These are phyloP conservation scores for Suhomyces xylopsoci DNA, from an alignment of 805 yeast genomes.

Conservation along the genomic window DNA sequence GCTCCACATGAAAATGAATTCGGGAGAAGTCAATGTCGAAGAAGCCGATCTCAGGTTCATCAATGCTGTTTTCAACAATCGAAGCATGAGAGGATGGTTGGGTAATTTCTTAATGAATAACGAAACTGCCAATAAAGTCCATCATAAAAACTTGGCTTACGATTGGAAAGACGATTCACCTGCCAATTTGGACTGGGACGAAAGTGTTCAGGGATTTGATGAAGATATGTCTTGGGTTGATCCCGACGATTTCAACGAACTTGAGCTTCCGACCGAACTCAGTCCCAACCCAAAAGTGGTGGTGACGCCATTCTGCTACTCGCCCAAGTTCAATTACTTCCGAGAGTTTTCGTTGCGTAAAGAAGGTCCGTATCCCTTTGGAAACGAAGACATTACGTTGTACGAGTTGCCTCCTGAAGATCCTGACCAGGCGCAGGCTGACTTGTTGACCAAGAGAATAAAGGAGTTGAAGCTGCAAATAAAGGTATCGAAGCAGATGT, in stretches of 20 bases:
- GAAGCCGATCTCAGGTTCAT: slow-evolving; percentile 68
- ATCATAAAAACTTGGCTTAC: neutral
- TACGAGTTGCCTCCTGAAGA: slow-evolving; percentile 56
- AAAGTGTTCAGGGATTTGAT: slow-evolving; percentile 23
- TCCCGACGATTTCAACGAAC: slow-evolving; percentile 68
- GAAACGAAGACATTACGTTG: slow-evolving; percentile 58
- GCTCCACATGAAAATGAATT: slow-evolving; percentile 56
- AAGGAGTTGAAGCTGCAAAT: slow-evolving; percentile 13
- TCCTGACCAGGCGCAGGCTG: slow-evolving; percentile 55
- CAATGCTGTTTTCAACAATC: slow-evolving; percentile 60
- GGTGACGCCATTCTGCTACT: slow-evolving; percentile 44
- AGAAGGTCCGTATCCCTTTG: slow-evolving; percentile 55
- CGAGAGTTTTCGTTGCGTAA: slow-evolving; percentile 48
- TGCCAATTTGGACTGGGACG: slow-evolving; percentile 17
- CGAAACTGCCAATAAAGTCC: neutral
- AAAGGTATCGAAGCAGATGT: slow-evolving; percentile 5
- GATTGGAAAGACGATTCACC: neutral
- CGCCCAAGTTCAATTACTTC: slow-evolving; percentile 62
- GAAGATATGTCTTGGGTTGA: slow-evolving; percentile 62
- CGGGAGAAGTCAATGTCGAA: slow-evolving; percentile 67
- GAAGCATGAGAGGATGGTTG: slow-evolving; percentile 33
- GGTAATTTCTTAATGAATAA: neutral
- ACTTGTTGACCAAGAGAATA: slow-evolving; percentile 31
- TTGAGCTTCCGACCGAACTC: slow-evolving; percentile 48
- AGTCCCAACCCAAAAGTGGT: slow-evolving; percentile 42